phyloP scores from a whole-genome alignment of 2,329 filamentous ascomycete genomes.

The Thielaviopsis cerberus region DNA sequence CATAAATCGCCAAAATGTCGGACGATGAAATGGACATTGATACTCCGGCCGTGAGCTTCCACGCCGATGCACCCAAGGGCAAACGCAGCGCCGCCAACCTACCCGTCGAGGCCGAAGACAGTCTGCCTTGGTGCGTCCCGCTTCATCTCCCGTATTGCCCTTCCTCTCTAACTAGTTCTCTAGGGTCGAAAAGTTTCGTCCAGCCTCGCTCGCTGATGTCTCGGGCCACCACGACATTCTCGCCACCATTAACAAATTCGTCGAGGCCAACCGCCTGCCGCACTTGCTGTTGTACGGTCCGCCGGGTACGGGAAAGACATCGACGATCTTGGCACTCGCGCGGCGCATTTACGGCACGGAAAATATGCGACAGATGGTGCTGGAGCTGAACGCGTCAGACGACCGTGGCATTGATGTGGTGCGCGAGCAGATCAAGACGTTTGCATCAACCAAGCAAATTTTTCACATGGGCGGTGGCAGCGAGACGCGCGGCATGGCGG shows the following conservation, averaged over 20 bases:
- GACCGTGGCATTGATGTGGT: conserved; percentile 97
- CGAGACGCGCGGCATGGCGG: conserved; percentile 30
- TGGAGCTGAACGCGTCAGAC: conserved; percentile 93
- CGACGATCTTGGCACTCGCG: conserved; percentile 82
- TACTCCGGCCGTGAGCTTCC: conserved; percentile 41
- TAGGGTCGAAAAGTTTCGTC: conserved; percentile 94
- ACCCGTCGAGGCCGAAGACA: conserved; percentile 84
- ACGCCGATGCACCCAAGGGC: conserved; percentile 62
- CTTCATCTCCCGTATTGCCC: not conserved
- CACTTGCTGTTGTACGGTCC: conserved; percentile 94
- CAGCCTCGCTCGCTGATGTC: conserved; percentile 73
- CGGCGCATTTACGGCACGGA: conserved; percentile 78
- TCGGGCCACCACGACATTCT: conserved; percentile 95
- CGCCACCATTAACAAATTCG: conserved; percentile 91
- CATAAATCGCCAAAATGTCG: conserved; percentile 27
- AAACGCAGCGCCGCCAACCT: conserved; percentile 86
- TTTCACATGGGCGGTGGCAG: conserved; percentile 48
- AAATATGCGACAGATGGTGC: conserved; percentile 95
- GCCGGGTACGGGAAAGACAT: conserved; percentile 93
- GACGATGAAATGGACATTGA: conserved; percentile 47
- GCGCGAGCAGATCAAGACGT: conserved; percentile 97
- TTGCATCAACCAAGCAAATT: conserved; percentile 94
- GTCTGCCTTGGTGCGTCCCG: conserved; percentile 61
- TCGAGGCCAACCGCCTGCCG: conserved; percentile 82
- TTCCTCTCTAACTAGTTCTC: not conserved